Evolutionary conservation across 257 asterid species (phyloP), one percentile per base, ranked within the genome.

Genomic region (Coffea eugenioides): DNA sequence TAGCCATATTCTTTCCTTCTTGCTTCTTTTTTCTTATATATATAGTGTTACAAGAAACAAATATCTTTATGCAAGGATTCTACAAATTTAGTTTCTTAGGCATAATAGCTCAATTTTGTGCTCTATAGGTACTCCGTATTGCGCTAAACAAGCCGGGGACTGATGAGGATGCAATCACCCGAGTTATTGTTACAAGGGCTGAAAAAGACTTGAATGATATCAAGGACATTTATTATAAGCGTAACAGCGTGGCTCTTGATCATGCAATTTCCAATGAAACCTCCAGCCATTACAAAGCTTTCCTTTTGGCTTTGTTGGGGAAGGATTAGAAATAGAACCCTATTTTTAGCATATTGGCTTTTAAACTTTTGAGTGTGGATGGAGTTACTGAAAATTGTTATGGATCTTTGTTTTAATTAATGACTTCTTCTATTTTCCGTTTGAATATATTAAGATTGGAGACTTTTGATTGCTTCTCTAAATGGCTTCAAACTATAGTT

Each of bases 171-270:
- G 77, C 89, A 0, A 34, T 91, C 54, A 91, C 91, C 6, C 89
- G 94, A 2, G 96, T 91, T 51, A 83, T 94, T 1, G 91, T 92
- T 6, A 86, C 93, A 4, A 84, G 96, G 36, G 98, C 97, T 1
- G 98, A 92, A 84, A 89, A 84, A 18, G 97, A 94, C 77, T 73
- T 92, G 88, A 75, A 66, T 83, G 84, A 49, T 5, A 89, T 94
- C 54, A 92, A 89, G 75, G 94, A 90, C 71, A 36, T 77, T 3
- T 94, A 75, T 77, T 51, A 68, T 34, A 90, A 90, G 92, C 91
- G 97, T 81, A 94, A 92, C 88, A 92, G 88, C 73, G 84, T 82
- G n/a, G 14, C 82, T 25, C 96, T 94, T 77, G 91, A 89, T 2
- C 85, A 82, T 27, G 97, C 93, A 0, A 75, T 92, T 59, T 86